These are phyloP conservation scores for Penicillium waksmanii DNA, from an alignment of 495 filamentous ascomycete species.

Conservation along the genomic window DNA sequence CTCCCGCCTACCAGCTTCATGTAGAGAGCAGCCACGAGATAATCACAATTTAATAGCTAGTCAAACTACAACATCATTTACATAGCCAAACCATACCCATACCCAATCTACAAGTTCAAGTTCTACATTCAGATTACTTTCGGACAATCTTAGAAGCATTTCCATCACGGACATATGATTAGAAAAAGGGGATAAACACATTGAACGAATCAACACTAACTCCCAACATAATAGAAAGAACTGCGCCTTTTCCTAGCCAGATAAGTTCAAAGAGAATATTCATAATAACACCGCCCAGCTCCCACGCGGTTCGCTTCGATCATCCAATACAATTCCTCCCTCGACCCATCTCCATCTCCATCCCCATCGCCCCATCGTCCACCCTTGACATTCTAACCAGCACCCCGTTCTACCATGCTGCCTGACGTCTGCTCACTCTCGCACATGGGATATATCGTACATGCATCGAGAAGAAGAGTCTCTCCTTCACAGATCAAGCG, in stretches of 20 bases:
- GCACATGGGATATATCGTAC: slow-evolving; percentile 29
- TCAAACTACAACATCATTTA: slow-evolving; percentile 10
- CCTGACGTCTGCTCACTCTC: neutral
- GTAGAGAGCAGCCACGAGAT: neutral
- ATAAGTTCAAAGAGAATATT: slow-evolving; percentile 26
- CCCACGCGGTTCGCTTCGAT: slow-evolving; percentile 3
- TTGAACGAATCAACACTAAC: slow-evolving; percentile 22
- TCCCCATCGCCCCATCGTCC: slow-evolving; percentile 3
- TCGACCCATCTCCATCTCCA: no score
- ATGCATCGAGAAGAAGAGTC: slow-evolving; percentile 22
- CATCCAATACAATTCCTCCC: neutral
- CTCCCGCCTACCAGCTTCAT: slow-evolving; percentile 6
- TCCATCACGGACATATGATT: slow-evolving; percentile 28
- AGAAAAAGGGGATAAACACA: slow-evolving; percentile 29
- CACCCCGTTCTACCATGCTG: no score
- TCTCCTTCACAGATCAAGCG: slow-evolving; percentile 46
- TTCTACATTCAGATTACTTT: no score
- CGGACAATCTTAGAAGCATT: no score
- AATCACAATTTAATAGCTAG: slow-evolving; percentile 7
- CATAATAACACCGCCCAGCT: slow-evolving; percentile 32
- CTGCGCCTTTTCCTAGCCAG: slow-evolving; percentile 39
- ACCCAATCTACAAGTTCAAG: no score
- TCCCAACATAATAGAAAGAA: slow-evolving; percentile 23
- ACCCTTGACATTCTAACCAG: slow-evolving; percentile 7
- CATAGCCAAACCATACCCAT: no score